Conservation (phyloP, 805 yeast genomes). For the Candida gorgasii region DNA sequence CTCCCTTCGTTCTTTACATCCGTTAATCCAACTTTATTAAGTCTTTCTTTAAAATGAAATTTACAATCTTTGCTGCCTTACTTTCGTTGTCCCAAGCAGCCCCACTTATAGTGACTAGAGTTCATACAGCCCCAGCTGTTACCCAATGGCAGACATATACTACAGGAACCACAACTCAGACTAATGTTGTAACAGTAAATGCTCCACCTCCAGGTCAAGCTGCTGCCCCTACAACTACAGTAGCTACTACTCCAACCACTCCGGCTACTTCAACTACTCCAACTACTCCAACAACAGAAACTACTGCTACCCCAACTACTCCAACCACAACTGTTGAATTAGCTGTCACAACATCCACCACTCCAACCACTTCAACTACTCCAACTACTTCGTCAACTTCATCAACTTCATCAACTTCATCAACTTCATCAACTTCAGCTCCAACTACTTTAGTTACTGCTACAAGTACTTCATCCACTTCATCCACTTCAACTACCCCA, state of each 20-base stretch:
- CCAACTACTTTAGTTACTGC: slow-evolving; percentile 11
- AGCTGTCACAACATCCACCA: slow-evolving; percentile 7
- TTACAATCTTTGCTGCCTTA: slow-evolving; percentile 17
- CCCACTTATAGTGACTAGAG: slow-evolving; percentile 25
- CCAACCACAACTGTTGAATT: slow-evolving; percentile 11
- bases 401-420: slow-evolving; percentile 10
- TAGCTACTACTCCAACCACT: slow-evolving; percentile 2
- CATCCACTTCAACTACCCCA: slow-evolving; percentile 13
- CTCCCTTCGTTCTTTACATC: not conserved
- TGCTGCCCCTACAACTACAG: slow-evolving; percentile 11
- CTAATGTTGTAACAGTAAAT: slow-evolving; percentile 17
- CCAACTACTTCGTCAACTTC: slow-evolving; percentile 15
- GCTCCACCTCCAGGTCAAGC: slow-evolving; percentile 21
- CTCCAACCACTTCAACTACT: slow-evolving; percentile 11
- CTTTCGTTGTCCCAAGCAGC: slow-evolving; percentile 24
- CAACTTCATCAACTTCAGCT: no score
- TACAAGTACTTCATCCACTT: slow-evolving; percentile 11
- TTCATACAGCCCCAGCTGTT: slow-evolving; percentile 29
- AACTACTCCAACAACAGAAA: slow-evolving; percentile 3
- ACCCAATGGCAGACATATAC: slow-evolving; percentile 26
- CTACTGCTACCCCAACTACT: slow-evolving; percentile 10
- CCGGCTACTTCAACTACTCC: slow-evolving; percentile 12
- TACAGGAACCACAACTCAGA: slow-evolving; percentile 18
- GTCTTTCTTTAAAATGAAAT: slow-evolving; percentile 15
- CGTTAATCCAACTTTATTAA: not conserved